Base-by-base conservation (phyloP, 2,329 filamentous ascomycete genomes). In the Pseudopyricularia cyperi region DNA sequence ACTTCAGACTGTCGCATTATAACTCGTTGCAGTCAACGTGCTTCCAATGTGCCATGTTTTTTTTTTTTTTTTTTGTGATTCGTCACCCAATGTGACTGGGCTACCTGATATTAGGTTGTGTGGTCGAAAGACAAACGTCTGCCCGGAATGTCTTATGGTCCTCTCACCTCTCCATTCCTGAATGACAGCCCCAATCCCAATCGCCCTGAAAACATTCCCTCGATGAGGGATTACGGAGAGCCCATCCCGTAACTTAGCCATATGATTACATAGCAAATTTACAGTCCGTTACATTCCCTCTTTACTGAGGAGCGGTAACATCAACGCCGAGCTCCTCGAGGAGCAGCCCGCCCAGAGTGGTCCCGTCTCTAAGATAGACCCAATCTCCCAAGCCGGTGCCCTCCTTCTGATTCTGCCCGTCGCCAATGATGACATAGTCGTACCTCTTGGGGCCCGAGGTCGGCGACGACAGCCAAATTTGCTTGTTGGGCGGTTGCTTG, bases 401-500 rank as follows among this genome's bases (percentile, higher is more conserved):
- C 66, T 90, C 85, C 71, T 94, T 94, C 63, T 89, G 77, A 60
- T 82, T 69, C 73, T 89, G 85, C 32, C 78, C 74, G 60, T 93
- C 87, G 54, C 83, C 81, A 47, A 73, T 60, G 50, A 90, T 66
- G 52, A 95, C 85, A 79, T 87, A 98, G 67, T 97, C 90, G 71
- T 85, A 98, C 54, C 91, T 83, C 71, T 96, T 96, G 14, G 93
- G 93, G 0, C 93, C 93, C 6, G 87, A 90, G 52, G 89, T 73
- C 4, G 93, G 93, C 44, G 89, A 95, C 35, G 88, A 93, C 46
- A 97, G 80, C 93, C 93, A 98, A 63, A 98, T 95, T 65, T 86
- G 93, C 74, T 89, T 93, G 75, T 96, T 97, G 19, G 91, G 89
- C 0, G 93, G 93, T 68, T 98, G 93, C 69, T 98, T 98, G 79